A percentile compares a stretch with the other conserved stretches of the same genome.
phyloP scores from a whole-genome alignment of 2,329 filamentous ascomycete species.

The Proliferodiscus dingleyae region DNA sequence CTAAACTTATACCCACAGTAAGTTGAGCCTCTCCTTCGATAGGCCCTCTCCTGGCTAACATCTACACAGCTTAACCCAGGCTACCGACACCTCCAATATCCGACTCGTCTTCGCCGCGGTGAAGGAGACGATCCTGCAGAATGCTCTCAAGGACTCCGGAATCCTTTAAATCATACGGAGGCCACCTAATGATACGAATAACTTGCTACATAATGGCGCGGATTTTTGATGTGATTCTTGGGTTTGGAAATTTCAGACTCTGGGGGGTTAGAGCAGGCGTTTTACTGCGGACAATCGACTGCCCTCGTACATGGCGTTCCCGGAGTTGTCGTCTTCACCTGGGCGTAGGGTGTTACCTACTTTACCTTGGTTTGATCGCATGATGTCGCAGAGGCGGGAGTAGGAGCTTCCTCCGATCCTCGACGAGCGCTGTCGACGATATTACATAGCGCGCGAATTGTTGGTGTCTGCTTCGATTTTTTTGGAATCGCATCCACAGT shows the following conservation, averaged over 20 bases:
- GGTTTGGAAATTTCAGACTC: constrained; percentile 15
- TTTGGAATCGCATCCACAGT: no score
- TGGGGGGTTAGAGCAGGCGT: constrained; percentile 25
- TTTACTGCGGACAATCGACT: constrained; percentile 13
- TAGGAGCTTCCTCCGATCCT: no score
- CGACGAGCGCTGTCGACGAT: no score
- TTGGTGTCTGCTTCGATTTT: no score
- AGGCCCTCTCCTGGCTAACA: constrained; percentile 15
- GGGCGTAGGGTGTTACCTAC: constrained; percentile 6
- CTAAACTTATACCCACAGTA: constrained; percentile 97
- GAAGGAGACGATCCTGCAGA: constrained; percentile 98
- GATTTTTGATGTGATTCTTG: constrained; percentile 16
- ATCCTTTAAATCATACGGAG: constrained; percentile 61
- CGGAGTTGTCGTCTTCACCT: constrained; percentile 24
- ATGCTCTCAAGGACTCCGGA: constrained; percentile 94
- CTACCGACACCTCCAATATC: constrained; percentile 97
- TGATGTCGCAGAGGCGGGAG: neutral
- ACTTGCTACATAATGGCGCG: constrained; percentile 16
- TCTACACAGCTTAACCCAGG: constrained; percentile 83
- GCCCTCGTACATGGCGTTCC: constrained; percentile 18
- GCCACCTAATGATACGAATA: neutral
- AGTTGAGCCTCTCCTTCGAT: constrained; percentile 38
- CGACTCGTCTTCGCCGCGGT: constrained; percentile 96
- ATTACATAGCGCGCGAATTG: no score
- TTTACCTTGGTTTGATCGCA: neutral